Base-by-base conservation (phyloP, 148 eudicot species). In the Limonium bicolor region DNA sequence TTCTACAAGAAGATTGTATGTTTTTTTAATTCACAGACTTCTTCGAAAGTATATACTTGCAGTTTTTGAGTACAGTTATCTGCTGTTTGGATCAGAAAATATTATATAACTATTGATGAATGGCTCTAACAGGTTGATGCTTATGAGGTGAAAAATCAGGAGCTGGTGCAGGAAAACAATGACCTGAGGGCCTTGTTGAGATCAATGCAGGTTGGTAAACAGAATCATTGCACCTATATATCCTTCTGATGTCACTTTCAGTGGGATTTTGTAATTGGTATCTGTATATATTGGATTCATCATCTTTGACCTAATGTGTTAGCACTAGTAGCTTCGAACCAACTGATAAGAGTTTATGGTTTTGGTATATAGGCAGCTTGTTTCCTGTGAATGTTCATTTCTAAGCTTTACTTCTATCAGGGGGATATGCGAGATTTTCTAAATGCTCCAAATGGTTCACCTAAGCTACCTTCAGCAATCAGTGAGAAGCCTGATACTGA, bases 351-450 rank as follows among this genome's bases (percentile, higher is more conserved):
- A n/a, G 2, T 17, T 30, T 18, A 2, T 46, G 48, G 6, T 46
- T 51, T 30, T 26, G 27, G 24, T 12, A 10, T 5, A 19, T 0
- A 9, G 5, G 11, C 15, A 26, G 8, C 3, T 29, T 22, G 16
- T 36, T 26, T 15, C 14, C 36, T 18, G 30, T 29, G 8, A 21
- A 33, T 53, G 46, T 55, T 45, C 20, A n/a, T n/a, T n/a, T n/a
- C n/a, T n/a, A n/a, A n/a, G n/a, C n/a, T n/a, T n/a, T n/a, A n/a
- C n/a, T 48, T 24, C 25, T 48, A 18, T 46, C 76, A 92, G 99
- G 94, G 60, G 53, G 99, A 92, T 68, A 92, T 92, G 99, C 99
- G 99, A 28, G 95, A 88, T 46, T 92, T 85, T 60, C 49, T 85
- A 38, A 92, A 92, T 76, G 95, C 94, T 53, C 95, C 88, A 23